phyloP scores from a whole-genome alignment of 148 eudicot genomes.

The Rhododendron ferrugineum region DNA sequence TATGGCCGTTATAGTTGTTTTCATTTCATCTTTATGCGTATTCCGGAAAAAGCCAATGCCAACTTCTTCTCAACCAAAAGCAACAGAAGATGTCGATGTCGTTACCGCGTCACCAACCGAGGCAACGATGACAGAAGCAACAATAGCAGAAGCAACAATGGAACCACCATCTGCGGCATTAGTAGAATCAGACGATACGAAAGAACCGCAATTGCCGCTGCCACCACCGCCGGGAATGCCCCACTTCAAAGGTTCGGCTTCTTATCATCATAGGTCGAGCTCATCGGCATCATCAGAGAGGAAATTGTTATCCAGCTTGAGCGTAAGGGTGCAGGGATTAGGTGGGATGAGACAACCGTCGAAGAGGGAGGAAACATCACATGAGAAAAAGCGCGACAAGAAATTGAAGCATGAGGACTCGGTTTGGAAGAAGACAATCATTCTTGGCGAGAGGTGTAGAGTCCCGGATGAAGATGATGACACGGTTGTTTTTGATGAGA shows the following conservation, averaged over 20 bases:
- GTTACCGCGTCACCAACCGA: neutral
- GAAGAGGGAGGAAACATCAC: neutral
- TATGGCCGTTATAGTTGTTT: slow-evolving; percentile 31
- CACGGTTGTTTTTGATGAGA: slow-evolving; percentile 26
- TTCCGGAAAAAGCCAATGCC: slow-evolving; percentile 11
- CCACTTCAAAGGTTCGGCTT: slow-evolving; percentile 14
- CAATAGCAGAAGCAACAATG: neutral
- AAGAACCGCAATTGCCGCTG: neutral
- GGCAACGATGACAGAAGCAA: neutral
- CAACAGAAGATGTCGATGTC: neutral
- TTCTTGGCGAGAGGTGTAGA: slow-evolving; percentile 67
- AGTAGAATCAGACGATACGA: neutral
- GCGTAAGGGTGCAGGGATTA: slow-evolving; percentile 30
- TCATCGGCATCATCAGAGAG: slow-evolving; percentile 12
- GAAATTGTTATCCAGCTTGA: slow-evolving; percentile 42
- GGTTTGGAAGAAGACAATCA: slow-evolving; percentile 62
- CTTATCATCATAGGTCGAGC: slow-evolving; percentile 21
- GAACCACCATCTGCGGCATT: neutral
- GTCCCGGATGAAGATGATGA: slow-evolving; percentile 50
- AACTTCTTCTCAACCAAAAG: neutral
- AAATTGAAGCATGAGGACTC: slow-evolving; percentile 53
- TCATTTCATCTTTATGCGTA: slow-evolving; percentile 29
- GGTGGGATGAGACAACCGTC: slow-evolving; percentile 15
- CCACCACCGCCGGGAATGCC: slow-evolving; percentile 41
- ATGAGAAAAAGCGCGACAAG: slow-evolving; percentile 14